Conservation (phyloP, 768 basidiomycete genomes). For the Filobasidium floriforme region DNA sequence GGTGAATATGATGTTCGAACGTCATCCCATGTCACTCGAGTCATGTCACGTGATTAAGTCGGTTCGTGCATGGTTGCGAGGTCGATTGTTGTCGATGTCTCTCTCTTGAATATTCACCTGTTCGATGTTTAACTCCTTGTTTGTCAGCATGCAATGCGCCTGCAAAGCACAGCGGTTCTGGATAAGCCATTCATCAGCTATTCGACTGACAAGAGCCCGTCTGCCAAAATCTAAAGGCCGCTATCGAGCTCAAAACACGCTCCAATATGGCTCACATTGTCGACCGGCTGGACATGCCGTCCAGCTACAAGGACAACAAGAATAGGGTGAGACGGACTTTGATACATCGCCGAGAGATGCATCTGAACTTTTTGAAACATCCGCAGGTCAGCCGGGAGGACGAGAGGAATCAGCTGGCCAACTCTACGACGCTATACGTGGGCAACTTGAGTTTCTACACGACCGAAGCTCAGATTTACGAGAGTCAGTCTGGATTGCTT, state of each 20-base stretch:
- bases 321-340: conserved; percentile 50
- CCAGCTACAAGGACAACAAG: conserved; percentile 94
- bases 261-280: conserved; percentile 69
- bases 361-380: background rate
- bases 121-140: too few species aligned
- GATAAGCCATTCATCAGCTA: background rate
- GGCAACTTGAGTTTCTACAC: conserved; percentile 47
- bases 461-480: conserved; percentile 43
- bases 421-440: conserved; percentile 86
- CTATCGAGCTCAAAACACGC: background rate
- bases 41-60: background rate
- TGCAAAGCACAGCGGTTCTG: too few species aligned
- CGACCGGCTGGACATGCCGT: conserved; percentile 76
- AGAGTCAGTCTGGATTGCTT: conserved; percentile 29
- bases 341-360: background rate
- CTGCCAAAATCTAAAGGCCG: background rate
- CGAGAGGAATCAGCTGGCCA: conserved; percentile 71
- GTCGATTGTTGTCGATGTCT: background rate
- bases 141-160: too few species aligned
- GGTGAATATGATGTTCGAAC: background rate
- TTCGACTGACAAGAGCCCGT: background rate
- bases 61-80: too few species aligned
- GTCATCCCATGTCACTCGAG: background rate
- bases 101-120: background rate
- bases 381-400: conserved; percentile 45